Percentiles rank a stretch among this genome's conserved stretches.
phyloP scores from a whole-genome alignment of 2,329 filamentous ascomycete species.

The Cladobotryum mycophilum region DNA sequence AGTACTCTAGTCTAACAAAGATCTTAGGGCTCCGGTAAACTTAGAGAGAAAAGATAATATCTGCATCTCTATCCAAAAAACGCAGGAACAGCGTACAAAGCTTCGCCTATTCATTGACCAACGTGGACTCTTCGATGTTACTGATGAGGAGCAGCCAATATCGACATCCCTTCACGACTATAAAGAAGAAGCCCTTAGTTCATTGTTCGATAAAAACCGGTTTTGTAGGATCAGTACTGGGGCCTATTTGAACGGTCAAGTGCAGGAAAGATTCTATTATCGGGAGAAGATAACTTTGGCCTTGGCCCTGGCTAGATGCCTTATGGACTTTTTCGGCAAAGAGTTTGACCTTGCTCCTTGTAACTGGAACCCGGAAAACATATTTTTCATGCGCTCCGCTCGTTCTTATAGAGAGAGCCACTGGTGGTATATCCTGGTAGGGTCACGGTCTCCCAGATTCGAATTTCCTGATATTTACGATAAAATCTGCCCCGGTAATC shows the following conservation, averaged over 20 bases:
- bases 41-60: slow-evolving; percentile 1
- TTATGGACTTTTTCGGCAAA: slow-evolving; percentile 9
- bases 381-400: slow-evolving; percentile 5
- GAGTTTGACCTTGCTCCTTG: slow-evolving; percentile 6
- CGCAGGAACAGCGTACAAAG: slow-evolving; percentile 4
- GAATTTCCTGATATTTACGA: neutral
- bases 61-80: slow-evolving; percentile 4
- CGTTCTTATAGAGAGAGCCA: neutral
- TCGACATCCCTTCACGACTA: neutral
- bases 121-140: slow-evolving; percentile 7
- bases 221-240: slow-evolving; percentile 4
- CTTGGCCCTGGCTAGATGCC: slow-evolving; percentile 3
- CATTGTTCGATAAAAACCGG: slow-evolving; percentile 4
- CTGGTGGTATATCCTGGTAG: slow-evolving; percentile 2
- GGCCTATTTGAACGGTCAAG: neutral
- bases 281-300: slow-evolving; percentile 7
- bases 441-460: too few relatives aligned
- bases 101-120: slow-evolving; percentile 8
- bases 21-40: neutral
- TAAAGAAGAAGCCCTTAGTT: slow-evolving; percentile 4
- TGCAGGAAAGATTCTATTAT: slow-evolving; percentile 3
- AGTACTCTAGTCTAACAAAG: too few relatives aligned
- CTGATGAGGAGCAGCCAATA: slow-evolving; percentile 5
- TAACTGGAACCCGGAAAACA: slow-evolving; percentile 3
- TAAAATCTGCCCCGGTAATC: slow-evolving; percentile 5